phyloP scores from a whole-genome alignment of 1,284 basidiomycete genomes.

The Leccinum subfulvum region DNA sequence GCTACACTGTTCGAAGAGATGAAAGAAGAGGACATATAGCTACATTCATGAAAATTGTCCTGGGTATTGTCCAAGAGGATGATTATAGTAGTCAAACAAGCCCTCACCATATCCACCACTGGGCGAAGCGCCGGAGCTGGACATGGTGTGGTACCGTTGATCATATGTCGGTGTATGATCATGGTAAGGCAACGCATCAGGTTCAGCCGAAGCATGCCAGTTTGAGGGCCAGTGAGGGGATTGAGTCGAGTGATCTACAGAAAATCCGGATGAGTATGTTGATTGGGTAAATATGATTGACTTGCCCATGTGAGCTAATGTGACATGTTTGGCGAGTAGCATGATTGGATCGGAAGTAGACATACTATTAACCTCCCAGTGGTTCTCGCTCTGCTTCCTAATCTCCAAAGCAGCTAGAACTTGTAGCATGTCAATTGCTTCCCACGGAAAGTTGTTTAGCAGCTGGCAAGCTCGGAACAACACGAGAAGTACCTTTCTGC shows the following conservation, averaged over 20 bases:
- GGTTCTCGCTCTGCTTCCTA: background rate
- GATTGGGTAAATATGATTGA: background rate
- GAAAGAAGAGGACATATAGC: background rate
- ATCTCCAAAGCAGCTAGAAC: background rate
- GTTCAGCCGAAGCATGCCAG: background rate
- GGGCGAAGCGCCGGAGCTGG: background rate
- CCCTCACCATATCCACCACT: background rate
- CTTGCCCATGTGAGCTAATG: conserved; percentile 1
- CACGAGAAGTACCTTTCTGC: conserved; percentile 16
- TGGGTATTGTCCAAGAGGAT: background rate
- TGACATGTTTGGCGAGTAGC: background rate
- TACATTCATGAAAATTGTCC: background rate
- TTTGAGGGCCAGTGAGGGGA: background rate
- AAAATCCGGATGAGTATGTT: conserved; percentile 1
- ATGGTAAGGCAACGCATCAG: background rate
- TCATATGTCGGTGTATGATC: background rate
- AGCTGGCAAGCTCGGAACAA: background rate
- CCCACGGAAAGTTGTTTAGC: conserved; percentile 1
- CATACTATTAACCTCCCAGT: background rate
- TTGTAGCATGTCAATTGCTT: conserved; percentile 16
- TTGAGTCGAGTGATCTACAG: conserved; percentile 5
- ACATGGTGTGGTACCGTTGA: conserved; percentile 7
- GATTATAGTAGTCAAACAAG: background rate
- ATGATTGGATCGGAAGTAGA: background rate
- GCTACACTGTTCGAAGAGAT: conserved; percentile 1